These are phyloP conservation scores for Lojkania enalia DNA, from an alignment of 2,329 filamentous ascomycete genomes.

Conservation along the genomic window DNA sequence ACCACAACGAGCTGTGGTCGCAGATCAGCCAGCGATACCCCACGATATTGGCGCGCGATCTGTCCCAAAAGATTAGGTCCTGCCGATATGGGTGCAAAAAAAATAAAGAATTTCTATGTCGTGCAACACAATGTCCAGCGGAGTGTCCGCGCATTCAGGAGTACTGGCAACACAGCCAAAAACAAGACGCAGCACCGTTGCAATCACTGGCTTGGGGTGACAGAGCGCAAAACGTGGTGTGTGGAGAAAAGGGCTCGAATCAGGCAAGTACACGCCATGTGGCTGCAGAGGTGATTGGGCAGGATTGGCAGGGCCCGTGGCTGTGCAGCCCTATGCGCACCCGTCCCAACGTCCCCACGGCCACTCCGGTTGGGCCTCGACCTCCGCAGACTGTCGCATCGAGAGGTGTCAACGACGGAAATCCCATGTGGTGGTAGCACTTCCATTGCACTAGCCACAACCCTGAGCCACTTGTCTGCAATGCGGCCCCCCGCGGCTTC, in stretches of 20 bases:
- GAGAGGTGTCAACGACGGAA: slow-evolving; percentile 2
- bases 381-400: slow-evolving; percentile 5
- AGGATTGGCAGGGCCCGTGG: not conserved
- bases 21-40: slow-evolving; percentile 2
- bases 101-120: not conserved
- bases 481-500: slow-evolving; percentile 4
- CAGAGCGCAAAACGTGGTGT: slow-evolving; percentile 11
- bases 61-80: slow-evolving; percentile 7
- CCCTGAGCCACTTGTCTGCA: slow-evolving; percentile 6
- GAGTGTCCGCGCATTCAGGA: slow-evolving; percentile 8
- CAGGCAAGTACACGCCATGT: slow-evolving; percentile 1
- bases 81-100: too few relatives aligned
- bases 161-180: slow-evolving; percentile 4
- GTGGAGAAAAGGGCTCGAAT: slow-evolving; percentile 7
- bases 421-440: too few relatives aligned
- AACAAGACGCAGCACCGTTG: not conserved
- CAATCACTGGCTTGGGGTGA: slow-evolving; percentile 2
- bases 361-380: not conserved
- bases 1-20: slow-evolving; percentile 1
- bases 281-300: slow-evolving; percentile 1
- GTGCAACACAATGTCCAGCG: slow-evolving; percentile 3
- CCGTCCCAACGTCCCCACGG: not conserved
- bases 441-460: slow-evolving; percentile 12
- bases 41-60: not conserved
- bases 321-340: slow-evolving; percentile 4